Conservation (phyloP, 495 filamentous ascomycete genomes). For the Jackrogersella minutella region DNA sequence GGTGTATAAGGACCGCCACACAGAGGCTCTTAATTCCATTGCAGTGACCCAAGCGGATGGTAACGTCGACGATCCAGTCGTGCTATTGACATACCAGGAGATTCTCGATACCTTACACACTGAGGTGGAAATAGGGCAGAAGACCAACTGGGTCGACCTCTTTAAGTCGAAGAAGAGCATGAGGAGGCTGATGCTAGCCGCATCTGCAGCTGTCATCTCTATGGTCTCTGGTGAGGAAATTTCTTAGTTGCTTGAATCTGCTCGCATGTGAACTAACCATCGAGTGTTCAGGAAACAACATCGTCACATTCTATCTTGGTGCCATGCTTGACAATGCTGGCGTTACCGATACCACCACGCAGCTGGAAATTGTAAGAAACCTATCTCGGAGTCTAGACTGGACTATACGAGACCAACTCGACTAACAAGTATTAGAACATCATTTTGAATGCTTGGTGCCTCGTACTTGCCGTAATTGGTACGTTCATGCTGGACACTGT, state of each 20-base stretch:
- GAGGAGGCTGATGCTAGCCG: neutral
- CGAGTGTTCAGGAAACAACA: neutral
- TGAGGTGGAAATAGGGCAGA: neutral
- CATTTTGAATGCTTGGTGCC: neutral
- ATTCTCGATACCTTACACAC: neutral
- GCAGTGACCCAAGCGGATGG: neutral
- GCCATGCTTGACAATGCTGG: neutral
- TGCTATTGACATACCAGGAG: neutral
- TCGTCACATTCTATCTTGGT: neutral
- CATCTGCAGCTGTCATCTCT: neutral
- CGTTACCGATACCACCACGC: neutral
- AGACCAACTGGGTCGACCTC: neutral
- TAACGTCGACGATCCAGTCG: neutral
- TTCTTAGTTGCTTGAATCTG: neutral
- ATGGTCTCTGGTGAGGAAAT: neutral
- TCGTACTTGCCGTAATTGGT: neutral
- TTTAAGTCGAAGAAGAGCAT: neutral
- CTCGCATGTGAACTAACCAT: neutral
- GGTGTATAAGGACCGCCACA: neutral
- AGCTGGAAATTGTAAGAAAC: neutral
- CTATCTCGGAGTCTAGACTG: neutral
- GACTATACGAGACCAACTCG: neutral
- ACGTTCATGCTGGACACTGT: neutral
- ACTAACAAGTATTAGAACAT: neutral
- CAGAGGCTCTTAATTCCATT: neutral